Evolutionary conservation across 345 rosid genomes (phyloP).

Genomic region (Brassica rapa): DNA sequence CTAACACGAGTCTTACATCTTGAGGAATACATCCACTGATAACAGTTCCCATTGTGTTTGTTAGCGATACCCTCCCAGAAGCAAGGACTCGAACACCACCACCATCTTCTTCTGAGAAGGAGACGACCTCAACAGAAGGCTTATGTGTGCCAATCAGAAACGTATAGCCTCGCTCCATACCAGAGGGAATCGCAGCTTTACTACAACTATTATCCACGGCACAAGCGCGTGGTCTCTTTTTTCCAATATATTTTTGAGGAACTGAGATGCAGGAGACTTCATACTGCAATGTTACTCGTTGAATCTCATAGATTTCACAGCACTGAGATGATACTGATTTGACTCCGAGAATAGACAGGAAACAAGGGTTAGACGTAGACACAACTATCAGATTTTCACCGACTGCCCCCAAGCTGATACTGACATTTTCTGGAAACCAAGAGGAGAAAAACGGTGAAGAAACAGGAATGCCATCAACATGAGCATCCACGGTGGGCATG

Average conservation of each 20-base stretch:
- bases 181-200: slow-evolving; percentile 55
- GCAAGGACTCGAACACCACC: slow-evolving; percentile 78
- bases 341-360: slow-evolving; percentile 75
- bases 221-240: slow-evolving; percentile 24
- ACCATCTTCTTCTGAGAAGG: slow-evolving; percentile 53
- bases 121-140: slow-evolving; percentile 93
- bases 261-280: slow-evolving; percentile 90
- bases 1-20: slow-evolving; percentile 91
- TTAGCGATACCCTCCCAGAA: slow-evolving; percentile 66
- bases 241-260: slow-evolving; percentile 64
- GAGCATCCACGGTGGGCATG: slow-evolving; percentile 75
- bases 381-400: slow-evolving; percentile 68
- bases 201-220: slow-evolving; percentile 36
- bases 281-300: slow-evolving; percentile 65
- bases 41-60: slow-evolving; percentile 67
- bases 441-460: slow-evolving; percentile 74
- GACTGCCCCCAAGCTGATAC: slow-evolving; percentile 95
- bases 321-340: slow-evolving; percentile 52
- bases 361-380: slow-evolving; percentile 93
- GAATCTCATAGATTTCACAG: slow-evolving; percentile 78
- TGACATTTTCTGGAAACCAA: slow-evolving; percentile 74
- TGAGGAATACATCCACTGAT: slow-evolving; percentile 89
- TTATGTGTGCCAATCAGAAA: slow-evolving; percentile 92
- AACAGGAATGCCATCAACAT: too few species aligned
- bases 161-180: slow-evolving; percentile 58